These are phyloP conservation scores for Immersiporthe knoxdaviesiana DNA, from an alignment of 2,329 filamentous ascomycete species.

Conservation along the genomic window DNA sequence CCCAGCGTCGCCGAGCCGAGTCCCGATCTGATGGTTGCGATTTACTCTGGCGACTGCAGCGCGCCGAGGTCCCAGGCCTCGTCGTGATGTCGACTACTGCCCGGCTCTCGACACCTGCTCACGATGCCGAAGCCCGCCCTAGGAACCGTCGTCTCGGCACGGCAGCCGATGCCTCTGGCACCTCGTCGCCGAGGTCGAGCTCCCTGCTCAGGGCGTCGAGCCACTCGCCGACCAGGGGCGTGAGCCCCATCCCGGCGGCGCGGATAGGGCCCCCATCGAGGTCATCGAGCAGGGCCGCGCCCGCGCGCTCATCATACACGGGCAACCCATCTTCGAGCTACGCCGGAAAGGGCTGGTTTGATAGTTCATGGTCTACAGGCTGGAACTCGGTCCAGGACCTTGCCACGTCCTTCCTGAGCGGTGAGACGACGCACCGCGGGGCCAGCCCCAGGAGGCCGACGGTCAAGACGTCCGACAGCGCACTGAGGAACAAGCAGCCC, in stretches of 20 bases:
- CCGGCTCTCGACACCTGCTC: slow-evolving; percentile 46
- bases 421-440: slow-evolving; percentile 37
- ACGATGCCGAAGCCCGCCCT: slow-evolving; percentile 50
- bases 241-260: slow-evolving; percentile 53
- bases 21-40: slow-evolving; percentile 35
- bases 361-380: slow-evolving; percentile 55
- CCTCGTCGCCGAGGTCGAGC: slow-evolving; percentile 35
- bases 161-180: slow-evolving; percentile 36
- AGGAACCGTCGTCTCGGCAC: slow-evolving; percentile 54
- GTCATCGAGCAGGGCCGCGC: slow-evolving; percentile 25
- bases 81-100: slow-evolving; percentile 48
- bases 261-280: slow-evolving; percentile 41
- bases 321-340: slow-evolving; percentile 32
- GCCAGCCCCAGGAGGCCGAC: slow-evolving; percentile 38
- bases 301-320: slow-evolving; percentile 16
- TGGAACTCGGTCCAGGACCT: slow-evolving; percentile 61
- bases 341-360: slow-evolving; percentile 47
- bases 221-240: slow-evolving; percentile 43
- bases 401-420: slow-evolving; percentile 49
- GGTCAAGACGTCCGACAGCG: slow-evolving; percentile 37
- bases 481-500: slow-evolving; percentile 33
- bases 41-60: slow-evolving; percentile 33
- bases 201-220: slow-evolving; percentile 35
- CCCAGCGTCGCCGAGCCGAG: slow-evolving; percentile 15
- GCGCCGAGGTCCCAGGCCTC: slow-evolving; percentile 37